phyloP scores from a whole-genome alignment of 441 rosid genomes.

The Kokia cookei region DNA sequence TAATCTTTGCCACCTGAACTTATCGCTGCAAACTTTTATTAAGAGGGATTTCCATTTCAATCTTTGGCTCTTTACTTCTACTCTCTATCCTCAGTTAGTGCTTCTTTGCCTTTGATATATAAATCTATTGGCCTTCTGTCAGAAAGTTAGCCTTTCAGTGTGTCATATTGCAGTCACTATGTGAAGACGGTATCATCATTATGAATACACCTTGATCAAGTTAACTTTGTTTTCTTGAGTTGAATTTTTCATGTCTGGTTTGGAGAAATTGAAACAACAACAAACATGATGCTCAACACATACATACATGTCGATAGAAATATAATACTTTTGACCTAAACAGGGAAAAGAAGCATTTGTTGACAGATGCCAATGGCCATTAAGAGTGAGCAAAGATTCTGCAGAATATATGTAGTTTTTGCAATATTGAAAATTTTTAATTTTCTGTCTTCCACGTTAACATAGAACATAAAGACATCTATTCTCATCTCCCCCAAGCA shows the following conservation, averaged over 20 bases:
- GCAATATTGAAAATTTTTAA: background rate
- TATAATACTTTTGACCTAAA: background rate
- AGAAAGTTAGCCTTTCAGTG: background rate
- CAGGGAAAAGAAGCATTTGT: constrained; percentile 1
- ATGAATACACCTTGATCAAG: background rate
- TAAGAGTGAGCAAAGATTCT: background rate
- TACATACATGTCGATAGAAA: background rate
- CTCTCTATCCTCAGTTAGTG: background rate
- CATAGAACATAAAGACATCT: background rate
- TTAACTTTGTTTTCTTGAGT: background rate
- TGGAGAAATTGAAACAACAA: background rate
- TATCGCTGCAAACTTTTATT: background rate
- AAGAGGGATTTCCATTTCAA: background rate
- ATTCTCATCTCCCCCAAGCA: background rate
- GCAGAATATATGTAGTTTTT: background rate
- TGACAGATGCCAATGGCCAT: background rate
- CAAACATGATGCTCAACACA: background rate
- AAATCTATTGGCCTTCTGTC: background rate
- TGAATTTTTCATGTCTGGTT: background rate
- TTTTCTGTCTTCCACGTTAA: background rate
- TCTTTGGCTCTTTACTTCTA: background rate
- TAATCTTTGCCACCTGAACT: background rate
- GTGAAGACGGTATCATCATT: background rate
- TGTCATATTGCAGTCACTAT: background rate
- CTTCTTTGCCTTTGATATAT: background rate